Base-by-base conservation (phyloP, 306 rosid species). In the Bauhinia variegata region DNA sequence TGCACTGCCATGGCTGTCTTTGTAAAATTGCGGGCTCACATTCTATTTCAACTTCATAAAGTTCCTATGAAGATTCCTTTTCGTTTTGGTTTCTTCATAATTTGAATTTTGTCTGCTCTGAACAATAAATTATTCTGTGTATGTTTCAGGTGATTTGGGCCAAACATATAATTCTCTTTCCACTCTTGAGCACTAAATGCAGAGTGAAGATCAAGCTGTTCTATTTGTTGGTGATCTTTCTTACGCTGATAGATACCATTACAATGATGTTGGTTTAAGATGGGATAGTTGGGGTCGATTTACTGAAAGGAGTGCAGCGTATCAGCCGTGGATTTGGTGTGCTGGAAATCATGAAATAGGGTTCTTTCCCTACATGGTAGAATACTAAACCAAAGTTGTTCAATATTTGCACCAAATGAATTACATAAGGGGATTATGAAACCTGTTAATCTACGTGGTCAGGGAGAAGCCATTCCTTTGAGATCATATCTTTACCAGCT, bases 201-300 rank as follows among this genome's bases (percentile, higher is more conserved):
- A 85, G 78, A 95, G 96, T 83, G 89, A 84, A 77, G 99, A 87
- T 11, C 83, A 90, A 75, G 43, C 96, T 55, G 96, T 90, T 44
- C 75, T 95, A 71, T 95, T 82, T 74, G 56, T 90, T 61, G 99
- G 99, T 71, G 99, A 95, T 85, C 90, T 95, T 70, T 73, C 96
- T 73, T 95, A 95, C 32, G 99, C 99, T 46, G 99, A 90, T 79
- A 85, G 97, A 78, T 90, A 95, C 62, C 41, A 83, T 63, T 73
- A 78, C 67, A 85, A 56, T 65, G 99, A 95, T 37, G 88, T 95
- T 23, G 97, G 99, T 55, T 49, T 86, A 66, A 71, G 97, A 72
- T 95, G 99, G 99, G 99, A 95, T 75, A 70, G 97, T 28, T 95
- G 96, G 96, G 99, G 86, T 62, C 89, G 82, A 46, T 90, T 95